Evolutionary conservation across 441 rosid species (phyloP).

Genomic region (Erysimum pusillum): DNA sequence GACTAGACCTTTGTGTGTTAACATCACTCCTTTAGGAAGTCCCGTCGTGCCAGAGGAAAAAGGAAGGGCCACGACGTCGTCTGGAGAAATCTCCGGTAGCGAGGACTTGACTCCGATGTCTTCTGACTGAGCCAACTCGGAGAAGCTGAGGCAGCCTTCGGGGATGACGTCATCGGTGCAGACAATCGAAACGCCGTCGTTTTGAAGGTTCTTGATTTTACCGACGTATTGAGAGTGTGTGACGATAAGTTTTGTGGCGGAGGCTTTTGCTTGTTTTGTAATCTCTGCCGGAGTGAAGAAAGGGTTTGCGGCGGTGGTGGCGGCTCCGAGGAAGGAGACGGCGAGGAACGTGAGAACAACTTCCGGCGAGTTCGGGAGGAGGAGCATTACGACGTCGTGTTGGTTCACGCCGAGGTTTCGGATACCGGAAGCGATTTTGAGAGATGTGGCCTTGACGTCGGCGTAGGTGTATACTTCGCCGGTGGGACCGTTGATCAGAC

Average conservation of each 20-base stretch:
- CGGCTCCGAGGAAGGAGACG: slow-evolving; percentile 56
- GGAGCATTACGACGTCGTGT: slow-evolving; percentile 58
- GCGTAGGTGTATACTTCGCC: slow-evolving; percentile 50
- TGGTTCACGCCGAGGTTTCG: slow-evolving; percentile 50
- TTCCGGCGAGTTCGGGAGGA: slow-evolving; percentile 54
- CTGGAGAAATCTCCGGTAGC: slow-evolving; percentile 38
- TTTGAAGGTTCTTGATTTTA: slow-evolving; percentile 47
- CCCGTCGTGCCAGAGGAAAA: slow-evolving; percentile 71
- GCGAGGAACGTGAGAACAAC: slow-evolving; percentile 60
- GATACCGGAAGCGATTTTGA: slow-evolving; percentile 48
- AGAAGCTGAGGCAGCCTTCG: slow-evolving; percentile 53
- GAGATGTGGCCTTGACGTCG: slow-evolving; percentile 51
- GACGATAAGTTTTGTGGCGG: slow-evolving; percentile 51
- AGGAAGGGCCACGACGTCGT: slow-evolving; percentile 65
- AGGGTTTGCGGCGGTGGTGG: slow-evolving; percentile 58
- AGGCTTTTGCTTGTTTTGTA: slow-evolving; percentile 53
- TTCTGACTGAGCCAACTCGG: slow-evolving; percentile 46
- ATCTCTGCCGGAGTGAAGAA: slow-evolving; percentile 61
- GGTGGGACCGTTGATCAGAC: slow-evolving; percentile 54
- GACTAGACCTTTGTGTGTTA: slow-evolving; percentile 63
- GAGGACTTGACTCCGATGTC: background rate
- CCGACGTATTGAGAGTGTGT: slow-evolving; percentile 51
- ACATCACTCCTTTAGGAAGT: slow-evolving; percentile 70
- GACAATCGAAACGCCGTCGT: slow-evolving; percentile 38
- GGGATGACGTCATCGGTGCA: slow-evolving; percentile 46